Base-by-base conservation (phyloP, 2,329 filamentous ascomycete species). In the Pseudogymnoascus sp. region DNA sequence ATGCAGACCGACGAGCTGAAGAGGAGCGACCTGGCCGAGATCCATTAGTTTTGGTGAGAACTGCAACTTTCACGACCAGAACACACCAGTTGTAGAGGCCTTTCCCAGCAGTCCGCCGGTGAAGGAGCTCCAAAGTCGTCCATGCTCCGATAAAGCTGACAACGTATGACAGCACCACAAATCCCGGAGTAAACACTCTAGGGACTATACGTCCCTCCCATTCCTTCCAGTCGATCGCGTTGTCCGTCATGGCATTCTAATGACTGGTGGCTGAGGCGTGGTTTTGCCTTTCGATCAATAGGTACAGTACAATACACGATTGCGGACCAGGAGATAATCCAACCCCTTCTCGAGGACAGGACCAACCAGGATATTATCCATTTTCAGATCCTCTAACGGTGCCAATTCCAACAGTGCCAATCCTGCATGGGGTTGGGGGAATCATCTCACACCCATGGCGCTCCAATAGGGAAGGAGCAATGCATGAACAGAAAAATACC, bases 51-150 rank as follows among this genome's bases (percentile, higher is more conserved):
- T 22, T 24, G 28, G 16, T 56, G 19, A 24, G 26, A 59, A 62
- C 7, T 31, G 4, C 16, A 37, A 24, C 37, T 24, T 28, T 38
- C 14, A 4, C n/a, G 19, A 38, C 63, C 53, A 62, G 64, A 26
- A 69, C 80, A 62, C 81, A 89, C 88, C 89, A 86, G 70, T 91
- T 91, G 72, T 86, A 85, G 62, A 83, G 73, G 7, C 89, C 89
- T 71, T 83, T 84, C 62, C 82, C 82, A 2, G 88, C 86, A 0
- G 89, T 91, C 68, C 90, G 81, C 64, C 90, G 80, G 72, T 95
- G 89, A 61, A 96, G 85, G 64, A 96, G 78, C 74, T 96, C 92
- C 33, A 96, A 79, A 0, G 91, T 93, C 3, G 91, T 91, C 60
- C 85, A 82, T 59, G 90, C 88, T 66, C 92, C 92, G 67, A 90